These are phyloP conservation scores for Pascua sp. DNA, from an alignment of 1,284 basidiomycete genomes.

Conservation along the genomic window DNA sequence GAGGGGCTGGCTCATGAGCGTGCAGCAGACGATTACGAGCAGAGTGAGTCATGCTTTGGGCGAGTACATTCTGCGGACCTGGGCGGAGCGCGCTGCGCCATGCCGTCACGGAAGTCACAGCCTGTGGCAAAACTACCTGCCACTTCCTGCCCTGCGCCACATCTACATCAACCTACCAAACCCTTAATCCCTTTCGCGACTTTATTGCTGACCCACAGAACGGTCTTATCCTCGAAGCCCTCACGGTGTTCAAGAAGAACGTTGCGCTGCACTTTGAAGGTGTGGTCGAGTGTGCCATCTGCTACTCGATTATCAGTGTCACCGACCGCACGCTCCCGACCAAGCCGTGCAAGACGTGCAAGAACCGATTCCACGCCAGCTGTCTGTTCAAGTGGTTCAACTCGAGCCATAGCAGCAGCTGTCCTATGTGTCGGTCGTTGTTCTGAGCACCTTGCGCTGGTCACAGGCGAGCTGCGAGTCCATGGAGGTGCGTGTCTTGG, in stretches of 20 bases:
- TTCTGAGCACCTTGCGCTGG: constrained; percentile 40
- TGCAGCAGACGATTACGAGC: constrained; percentile 85
- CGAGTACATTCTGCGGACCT: no score
- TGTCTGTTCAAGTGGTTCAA: constrained; percentile 97
- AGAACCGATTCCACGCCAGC: constrained; percentile 89
- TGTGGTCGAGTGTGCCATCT: constrained; percentile 89
- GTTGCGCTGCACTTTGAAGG: constrained; percentile 87
- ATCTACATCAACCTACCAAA: not conserved
- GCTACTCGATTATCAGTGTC: constrained; percentile 92
- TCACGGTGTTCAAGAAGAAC: constrained; percentile 94
- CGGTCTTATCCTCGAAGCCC: constrained; percentile 83
- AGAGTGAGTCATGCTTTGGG: constrained; percentile 57
- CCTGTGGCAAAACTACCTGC: no score
- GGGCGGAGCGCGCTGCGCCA: no score
- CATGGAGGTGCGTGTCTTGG: not conserved
- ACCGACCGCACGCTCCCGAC: constrained; percentile 83
- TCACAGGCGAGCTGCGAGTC: not conserved
- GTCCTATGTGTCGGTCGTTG: constrained; percentile 75
- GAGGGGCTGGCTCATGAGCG: constrained; percentile 89
- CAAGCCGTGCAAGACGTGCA: constrained; percentile 92
- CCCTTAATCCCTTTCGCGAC: not conserved
- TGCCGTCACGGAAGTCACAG: no score
- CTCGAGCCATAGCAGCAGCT: constrained; percentile 76
- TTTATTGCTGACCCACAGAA: constrained; percentile 56
- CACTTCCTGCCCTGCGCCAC: no score